A percentile compares a stretch with the other conserved stretches of the same genome.
Evolutionary conservation across 2,329 filamentous ascomycete species (phyloP).

Genomic region (Fusarium chuoi): DNA sequence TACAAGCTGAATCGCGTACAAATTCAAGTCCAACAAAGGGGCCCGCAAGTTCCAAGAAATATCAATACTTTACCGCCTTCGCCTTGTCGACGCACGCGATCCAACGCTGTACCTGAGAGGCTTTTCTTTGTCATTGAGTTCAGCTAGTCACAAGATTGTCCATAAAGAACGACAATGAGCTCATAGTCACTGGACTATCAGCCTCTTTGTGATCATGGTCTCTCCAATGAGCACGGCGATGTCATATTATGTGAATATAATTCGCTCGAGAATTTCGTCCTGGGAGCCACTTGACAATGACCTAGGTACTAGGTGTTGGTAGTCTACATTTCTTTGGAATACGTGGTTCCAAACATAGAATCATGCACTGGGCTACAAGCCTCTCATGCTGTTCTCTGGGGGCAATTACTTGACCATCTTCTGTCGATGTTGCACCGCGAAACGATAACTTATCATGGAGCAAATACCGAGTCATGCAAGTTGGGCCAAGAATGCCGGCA

Average conservation of each 20-base stretch:
- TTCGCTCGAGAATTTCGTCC: neutral
- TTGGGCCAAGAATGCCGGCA: constrained; percentile 18
- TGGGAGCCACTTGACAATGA: neutral
- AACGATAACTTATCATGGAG: constrained; percentile 30
- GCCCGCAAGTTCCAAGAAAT: neutral
- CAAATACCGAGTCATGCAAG: constrained; percentile 24
- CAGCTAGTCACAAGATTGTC: neutral
- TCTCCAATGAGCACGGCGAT: neutral
- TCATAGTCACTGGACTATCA: neutral
- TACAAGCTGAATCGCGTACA: neutral
- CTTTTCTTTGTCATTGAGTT: constrained; percentile 7
- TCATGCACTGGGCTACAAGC: neutral
- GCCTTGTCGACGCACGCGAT: neutral
- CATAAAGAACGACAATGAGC: neutral
- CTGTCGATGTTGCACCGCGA: neutral
- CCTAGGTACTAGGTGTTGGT: neutral
- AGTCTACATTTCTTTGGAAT: neutral
- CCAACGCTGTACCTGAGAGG: neutral
- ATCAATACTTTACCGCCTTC: neutral
- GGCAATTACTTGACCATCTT: neutral
- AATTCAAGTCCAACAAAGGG: neutral
- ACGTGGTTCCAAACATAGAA: neutral
- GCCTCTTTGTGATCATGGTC: neutral
- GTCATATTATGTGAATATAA: neutral
- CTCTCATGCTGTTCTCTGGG: neutral